Base-by-base conservation (phyloP, 805 yeast genomes). In the Starmerella davenportii region DNA sequence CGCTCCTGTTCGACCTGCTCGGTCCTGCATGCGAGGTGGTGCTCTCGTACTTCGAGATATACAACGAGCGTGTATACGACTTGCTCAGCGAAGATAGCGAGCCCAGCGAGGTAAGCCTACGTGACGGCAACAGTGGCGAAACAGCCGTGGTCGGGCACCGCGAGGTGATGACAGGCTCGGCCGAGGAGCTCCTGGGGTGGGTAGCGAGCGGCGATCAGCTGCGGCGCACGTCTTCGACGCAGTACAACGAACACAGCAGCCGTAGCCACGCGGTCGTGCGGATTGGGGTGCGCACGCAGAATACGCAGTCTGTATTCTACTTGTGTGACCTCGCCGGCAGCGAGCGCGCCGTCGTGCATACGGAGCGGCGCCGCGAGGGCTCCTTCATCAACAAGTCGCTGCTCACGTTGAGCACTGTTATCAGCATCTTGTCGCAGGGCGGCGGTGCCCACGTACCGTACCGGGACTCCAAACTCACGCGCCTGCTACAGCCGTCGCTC, bases 281-380 rank as follows among this genome's bases (percentile, higher is more conserved):
- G 54, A 65, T 90, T 17, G 63, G 73, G 41, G 53, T 87, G 15
- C 61, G 62, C 29, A 36, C 44, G n/a, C 34, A 24, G 20, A 4
- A 61, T 65, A 2, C 69, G 68, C 53, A 39, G 60, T 68, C 84
- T 27, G 74, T 82, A 0, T 68, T 87, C 24, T 80, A 87, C 25
- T 64, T 87, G 40, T 87, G 96, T 62, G 98, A 87, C 59, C 67
- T 87, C 51, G 98, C 98, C 0, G 98, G 98, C 21, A 79, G 93
- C n/a, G 98, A 87, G 58, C 69, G 79, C 38, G 93, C 92, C 0
- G 72, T 76, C 2, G 60, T 71, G 9, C 75, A 76, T 50, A 58
- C 64, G 1, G 95, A 81, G 52, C 68, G 96, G 50, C 64, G 95
- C 39, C 81, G 84, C 56, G 98, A 87, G 61, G 98, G 96, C 18